A percentile compares a stretch with the other conserved stretches of the same genome.
Evolutionary conservation across 768 basidiomycete genomes (phyloP).

Genomic region (Mycena pura): DNA sequence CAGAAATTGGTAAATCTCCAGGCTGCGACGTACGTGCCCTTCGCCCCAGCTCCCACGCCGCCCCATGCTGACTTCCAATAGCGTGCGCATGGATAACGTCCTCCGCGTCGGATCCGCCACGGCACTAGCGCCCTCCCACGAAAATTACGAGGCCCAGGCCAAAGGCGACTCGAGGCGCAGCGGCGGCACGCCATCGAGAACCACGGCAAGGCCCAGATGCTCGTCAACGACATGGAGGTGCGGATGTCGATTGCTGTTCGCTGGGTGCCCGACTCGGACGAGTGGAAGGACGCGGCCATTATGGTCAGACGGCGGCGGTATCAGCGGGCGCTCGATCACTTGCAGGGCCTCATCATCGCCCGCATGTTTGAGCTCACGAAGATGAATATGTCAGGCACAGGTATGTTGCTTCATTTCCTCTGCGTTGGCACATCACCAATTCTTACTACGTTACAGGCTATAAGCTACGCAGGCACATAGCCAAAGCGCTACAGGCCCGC

Average conservation of each 20-base stretch:
- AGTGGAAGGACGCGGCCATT: constrained; percentile 13
- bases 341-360: neutral
- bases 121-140: neutral
- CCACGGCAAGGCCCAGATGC: neutral
- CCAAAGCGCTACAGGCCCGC: too few species aligned
- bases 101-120: neutral
- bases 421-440: too few species aligned
- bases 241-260: constrained; percentile 5
- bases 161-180: neutral
- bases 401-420: too few species aligned
- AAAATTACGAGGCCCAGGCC: neutral
- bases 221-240: constrained; percentile 1
- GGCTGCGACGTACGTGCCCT: neutral
- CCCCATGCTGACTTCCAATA: neutral
- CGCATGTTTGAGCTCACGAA: too few species aligned
- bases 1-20: neutral
- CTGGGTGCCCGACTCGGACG: constrained; percentile 13
- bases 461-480: too few species aligned
- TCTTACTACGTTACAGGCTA: too few species aligned
- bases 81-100: neutral
- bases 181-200: neutral
- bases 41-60: constrained; percentile 1
- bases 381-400: too few species aligned
- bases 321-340: constrained; percentile 7
- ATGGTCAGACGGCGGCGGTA: constrained; percentile 9